Evolutionary conservation across 1,284 basidiomycete species (phyloP).

Genomic region (Pisolithus thermaeus): DNA sequence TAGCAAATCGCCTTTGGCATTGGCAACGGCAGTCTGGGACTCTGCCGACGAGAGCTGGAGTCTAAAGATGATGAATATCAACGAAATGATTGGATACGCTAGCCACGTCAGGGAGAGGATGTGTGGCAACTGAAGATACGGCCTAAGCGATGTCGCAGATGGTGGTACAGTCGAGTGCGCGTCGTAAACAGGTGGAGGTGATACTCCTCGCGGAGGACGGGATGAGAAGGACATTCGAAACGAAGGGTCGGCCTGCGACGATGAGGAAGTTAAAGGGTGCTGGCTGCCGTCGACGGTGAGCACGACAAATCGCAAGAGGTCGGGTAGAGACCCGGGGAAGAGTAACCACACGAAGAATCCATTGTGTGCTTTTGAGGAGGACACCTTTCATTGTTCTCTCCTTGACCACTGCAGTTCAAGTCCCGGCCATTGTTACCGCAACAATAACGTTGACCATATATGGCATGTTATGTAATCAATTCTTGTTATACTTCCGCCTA

Average conservation of each 20-base stretch:
- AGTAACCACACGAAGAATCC: conserved; percentile 2
- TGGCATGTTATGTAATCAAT: not conserved
- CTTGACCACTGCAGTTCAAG: not conserved
- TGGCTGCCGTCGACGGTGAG: conserved; percentile 24
- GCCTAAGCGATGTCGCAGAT: conserved; percentile 53
- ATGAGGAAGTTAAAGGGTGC: conserved; percentile 12
- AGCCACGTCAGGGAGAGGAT: conserved; percentile 82
- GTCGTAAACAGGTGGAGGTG: conserved; percentile 52
- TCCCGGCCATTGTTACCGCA: not conserved
- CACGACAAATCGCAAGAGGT: conserved; percentile 17
- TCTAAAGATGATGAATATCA: conserved; percentile 82
- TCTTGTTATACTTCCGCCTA: not conserved
- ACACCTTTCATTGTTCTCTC: conserved; percentile 23
- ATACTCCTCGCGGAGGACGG: conserved; percentile 32
- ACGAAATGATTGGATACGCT: conserved; percentile 78
- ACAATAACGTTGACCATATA: not conserved
- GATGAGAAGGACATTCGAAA: conserved; percentile 29
- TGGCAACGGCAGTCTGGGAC: conserved; percentile 60
- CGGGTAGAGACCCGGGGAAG: conserved; percentile 11
- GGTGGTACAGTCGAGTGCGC: conserved; percentile 32
- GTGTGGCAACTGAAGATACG: conserved; percentile 79
- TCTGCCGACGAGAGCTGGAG: conserved; percentile 69
- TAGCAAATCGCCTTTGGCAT: conserved; percentile 68
- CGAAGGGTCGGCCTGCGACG: conserved; percentile 46
- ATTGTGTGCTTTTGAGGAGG: conserved; percentile 24